A percentile compares a stretch with the other conserved stretches of the same genome.
phyloP scores from a whole-genome alignment of 139 green algal species.

The Chlorella ohadii region DNA sequence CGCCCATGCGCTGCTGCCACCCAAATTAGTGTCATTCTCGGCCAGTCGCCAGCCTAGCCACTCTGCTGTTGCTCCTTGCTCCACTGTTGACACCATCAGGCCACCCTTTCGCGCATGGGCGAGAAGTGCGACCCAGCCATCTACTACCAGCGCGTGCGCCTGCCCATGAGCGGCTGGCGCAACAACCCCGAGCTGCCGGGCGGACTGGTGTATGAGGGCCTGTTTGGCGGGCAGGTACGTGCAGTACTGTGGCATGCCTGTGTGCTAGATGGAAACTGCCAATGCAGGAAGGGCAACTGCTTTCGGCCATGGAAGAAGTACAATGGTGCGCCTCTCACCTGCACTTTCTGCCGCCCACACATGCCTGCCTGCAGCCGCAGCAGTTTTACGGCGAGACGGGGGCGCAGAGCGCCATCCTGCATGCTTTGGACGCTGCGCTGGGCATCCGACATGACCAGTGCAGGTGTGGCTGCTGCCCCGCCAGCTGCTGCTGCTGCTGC shows the following conservation, averaged over 20 bases:
- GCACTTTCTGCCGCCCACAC: background rate
- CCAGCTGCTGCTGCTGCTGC: too few relatives aligned
- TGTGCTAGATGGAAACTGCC: too few relatives aligned
- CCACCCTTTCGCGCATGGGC: background rate
- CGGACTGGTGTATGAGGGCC: constrained; percentile 2
- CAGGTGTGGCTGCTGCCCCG: background rate
- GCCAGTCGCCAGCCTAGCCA: too few relatives aligned
- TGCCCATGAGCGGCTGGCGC: constrained; percentile 22
- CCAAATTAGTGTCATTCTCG: too few relatives aligned
- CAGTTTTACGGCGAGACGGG: constrained; percentile 10
- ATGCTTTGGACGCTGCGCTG: constrained; percentile 12
- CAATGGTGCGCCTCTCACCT: background rate
- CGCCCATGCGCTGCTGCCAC: too few relatives aligned
- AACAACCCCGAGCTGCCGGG: constrained; percentile 12
- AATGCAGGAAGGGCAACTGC: too few relatives aligned
- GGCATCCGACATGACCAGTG: constrained; percentile 16
- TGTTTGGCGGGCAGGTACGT: constrained; percentile 7
- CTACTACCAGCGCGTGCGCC: constrained; percentile 14
- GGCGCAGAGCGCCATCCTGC: constrained; percentile 12
- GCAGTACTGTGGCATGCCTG: too few relatives aligned
- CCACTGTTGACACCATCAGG: background rate
- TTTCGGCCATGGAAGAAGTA: too few relatives aligned
- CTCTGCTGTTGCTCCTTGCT: background rate
- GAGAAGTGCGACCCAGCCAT: constrained; percentile 19
- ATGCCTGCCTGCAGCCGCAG: background rate